phyloP scores from a whole-genome alignment of 2,329 filamentous ascomycete species.

The Lojkania enalia region DNA sequence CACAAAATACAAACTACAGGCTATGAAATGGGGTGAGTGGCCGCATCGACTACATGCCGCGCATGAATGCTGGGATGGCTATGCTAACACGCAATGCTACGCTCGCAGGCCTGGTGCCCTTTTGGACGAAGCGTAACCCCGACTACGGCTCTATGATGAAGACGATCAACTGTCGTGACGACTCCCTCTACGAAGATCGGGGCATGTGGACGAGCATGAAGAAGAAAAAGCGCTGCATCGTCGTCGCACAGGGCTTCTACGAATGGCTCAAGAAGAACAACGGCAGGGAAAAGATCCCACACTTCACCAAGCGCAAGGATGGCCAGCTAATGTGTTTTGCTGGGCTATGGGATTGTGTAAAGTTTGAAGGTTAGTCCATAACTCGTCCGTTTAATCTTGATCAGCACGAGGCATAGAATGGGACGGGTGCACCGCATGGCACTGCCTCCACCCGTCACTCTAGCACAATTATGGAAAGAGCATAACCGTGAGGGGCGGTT shows the following conservation, averaged over 20 bases:
- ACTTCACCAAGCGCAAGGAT: constrained; percentile 82
- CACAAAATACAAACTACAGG: constrained; percentile 77
- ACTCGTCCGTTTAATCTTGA: neutral
- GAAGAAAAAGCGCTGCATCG: constrained; percentile 80
- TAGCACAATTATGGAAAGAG: neutral
- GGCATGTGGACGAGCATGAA: constrained; percentile 96
- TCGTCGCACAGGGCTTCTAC: constrained; percentile 90
- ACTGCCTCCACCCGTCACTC: neutral
- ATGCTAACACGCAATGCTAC: constrained; percentile 17
- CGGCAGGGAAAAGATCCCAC: constrained; percentile 78
- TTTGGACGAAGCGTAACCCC: constrained; percentile 85
- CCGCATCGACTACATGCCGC: constrained; percentile 1
- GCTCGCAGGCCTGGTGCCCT: constrained; percentile 72
- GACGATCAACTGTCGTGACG: constrained; percentile 94
- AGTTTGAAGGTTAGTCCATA: constrained; percentile 69
- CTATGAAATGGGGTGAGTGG: constrained; percentile 81
- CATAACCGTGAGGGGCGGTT: neutral
- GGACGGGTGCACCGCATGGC: neutral
- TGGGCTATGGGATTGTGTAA: constrained; percentile 86
- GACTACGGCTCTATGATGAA: constrained; percentile 77
- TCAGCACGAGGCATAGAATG: neutral
- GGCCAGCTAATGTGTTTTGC: constrained; percentile 85
- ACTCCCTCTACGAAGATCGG: constrained; percentile 73
- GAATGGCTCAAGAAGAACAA: constrained; percentile 87
- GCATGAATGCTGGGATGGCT: neutral